Conservation (phyloP, 1,139 yeast genomes). For the Tardiomyces blankii region DNA sequence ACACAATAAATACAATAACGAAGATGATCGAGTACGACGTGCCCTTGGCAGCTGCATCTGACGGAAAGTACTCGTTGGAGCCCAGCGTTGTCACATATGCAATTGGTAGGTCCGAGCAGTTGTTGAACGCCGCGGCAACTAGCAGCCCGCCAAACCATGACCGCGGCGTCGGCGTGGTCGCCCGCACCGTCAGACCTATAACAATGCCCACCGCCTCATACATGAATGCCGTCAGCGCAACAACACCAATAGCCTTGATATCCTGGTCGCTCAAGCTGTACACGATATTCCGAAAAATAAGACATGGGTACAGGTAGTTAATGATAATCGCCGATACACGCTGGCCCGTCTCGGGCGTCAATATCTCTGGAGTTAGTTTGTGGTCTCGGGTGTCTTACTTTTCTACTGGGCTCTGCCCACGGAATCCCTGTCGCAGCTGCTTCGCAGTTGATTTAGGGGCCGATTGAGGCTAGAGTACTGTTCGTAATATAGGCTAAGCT, state of each 20-base stretch:
- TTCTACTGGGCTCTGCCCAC: too few relatives aligned
- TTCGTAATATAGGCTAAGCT: too few relatives aligned
- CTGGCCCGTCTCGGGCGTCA: constrained; percentile 54
- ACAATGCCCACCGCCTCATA: constrained; percentile 22
- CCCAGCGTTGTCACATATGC: constrained; percentile 79
- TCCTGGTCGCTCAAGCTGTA: constrained; percentile 57
- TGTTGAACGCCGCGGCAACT: constrained; percentile 58
- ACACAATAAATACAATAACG: constrained; percentile 56
- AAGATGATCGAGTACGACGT: constrained; percentile 80
- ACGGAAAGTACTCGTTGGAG: constrained; percentile 47
- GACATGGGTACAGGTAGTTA: constrained; percentile 63
- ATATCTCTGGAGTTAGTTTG: constrained; percentile 25
- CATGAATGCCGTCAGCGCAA: constrained; percentile 53
- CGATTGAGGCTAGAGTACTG: too few relatives aligned
- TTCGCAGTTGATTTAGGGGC: too few relatives aligned
- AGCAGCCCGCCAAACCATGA: constrained; percentile 70
- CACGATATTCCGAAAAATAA: constrained; percentile 69
- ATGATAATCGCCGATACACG: constrained; percentile 66
- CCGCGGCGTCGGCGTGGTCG: constrained; percentile 44
- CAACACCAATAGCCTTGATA: constrained; percentile 64
- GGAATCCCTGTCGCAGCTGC: too few relatives aligned
- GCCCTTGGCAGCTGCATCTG: constrained; percentile 58
- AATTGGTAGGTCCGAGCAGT: constrained; percentile 70
- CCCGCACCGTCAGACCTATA: constrained; percentile 22
- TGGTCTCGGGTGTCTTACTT: too few relatives aligned